Base-by-base conservation (phyloP, 225 moss, liverwort and hornwort species). In the Asterella californica region DNA sequence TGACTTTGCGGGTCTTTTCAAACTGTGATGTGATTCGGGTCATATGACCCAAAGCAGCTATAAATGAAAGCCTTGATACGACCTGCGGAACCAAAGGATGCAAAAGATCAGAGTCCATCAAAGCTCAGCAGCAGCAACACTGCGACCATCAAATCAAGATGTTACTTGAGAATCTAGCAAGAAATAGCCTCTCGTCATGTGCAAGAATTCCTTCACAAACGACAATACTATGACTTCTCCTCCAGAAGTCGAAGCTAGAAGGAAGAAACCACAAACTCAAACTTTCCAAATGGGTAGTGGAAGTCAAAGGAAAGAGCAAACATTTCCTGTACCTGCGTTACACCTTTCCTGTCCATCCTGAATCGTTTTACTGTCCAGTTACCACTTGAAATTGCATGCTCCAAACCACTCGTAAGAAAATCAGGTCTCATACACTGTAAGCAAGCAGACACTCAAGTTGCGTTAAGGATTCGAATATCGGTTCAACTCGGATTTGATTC, bases 281-380 rank as follows among this genome's bases (percentile, higher is more conserved):
- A 52, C 52, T 52, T 11, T 52, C 12, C 52, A 6, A 1, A 17
- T 14, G 10, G 18, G 24, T 27, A 12, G 10, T 61, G 60, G 7
- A 61, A 6, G 60, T 25, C 2, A 22, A 11, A 24, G n/a, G 18
- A 27, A 74, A n/a, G 27, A 74, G n/a, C 27, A 24, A 19, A 65
- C 36, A 75, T 46, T 45, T 42, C 38, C 5, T 77, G 57, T 83
- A 99, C 99, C 95, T 99, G 99, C 54, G 99, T 99, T 34, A 99
- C 99, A 83, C 99, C 99, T 90, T 99, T 99, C 74, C 99, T 91
- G 81, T 99, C 99, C 95, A 99, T 93, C 81, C 93, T 92, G 79
- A 99, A 95, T 80, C 99, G 87, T 82, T 99, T 99, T 14, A 99
- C 99, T 81, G 99, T 95, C 99, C 99, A 99, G 78, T 99, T 99